A percentile compares a stretch with the other conserved stretches of the same genome.
Conservation (phyloP, 345 rosid species). For the Eucalyptus grandis region DNA sequence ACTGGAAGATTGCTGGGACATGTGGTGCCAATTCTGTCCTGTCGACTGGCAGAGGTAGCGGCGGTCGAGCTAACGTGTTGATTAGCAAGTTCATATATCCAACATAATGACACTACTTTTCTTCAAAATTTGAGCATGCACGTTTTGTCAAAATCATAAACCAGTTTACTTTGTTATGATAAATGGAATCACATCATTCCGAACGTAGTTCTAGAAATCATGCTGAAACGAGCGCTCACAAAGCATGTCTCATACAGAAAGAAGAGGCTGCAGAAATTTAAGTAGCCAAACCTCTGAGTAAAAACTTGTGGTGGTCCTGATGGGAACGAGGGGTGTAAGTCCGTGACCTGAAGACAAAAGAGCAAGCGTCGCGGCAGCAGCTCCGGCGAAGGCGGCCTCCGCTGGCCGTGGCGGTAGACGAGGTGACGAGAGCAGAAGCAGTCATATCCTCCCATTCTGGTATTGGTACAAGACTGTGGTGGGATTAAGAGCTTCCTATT, state of each 20-base stretch:
- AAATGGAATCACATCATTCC: background rate
- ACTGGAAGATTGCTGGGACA: background rate
- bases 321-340: background rate
- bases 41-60: background rate
- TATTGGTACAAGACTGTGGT: background rate
- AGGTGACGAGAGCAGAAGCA: constrained; percentile 8
- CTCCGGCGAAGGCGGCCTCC: background rate
- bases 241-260: background rate
- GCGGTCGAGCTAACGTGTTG: background rate
- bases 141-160: background rate
- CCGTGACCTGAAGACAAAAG: background rate
- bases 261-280: background rate
- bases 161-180: background rate
- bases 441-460: constrained; percentile 35
- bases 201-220: background rate
- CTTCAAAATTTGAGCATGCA: background rate
- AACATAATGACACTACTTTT: background rate
- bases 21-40: background rate
- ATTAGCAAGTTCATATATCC: background rate
- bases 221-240: background rate
- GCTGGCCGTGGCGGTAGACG: background rate
- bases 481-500: background rate
- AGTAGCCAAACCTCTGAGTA: constrained; percentile 6
- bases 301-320: background rate
- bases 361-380: background rate